These are phyloP conservation scores for Leccinum rimulosum DNA, from an alignment of 768 basidiomycete species.

Conservation along the genomic window DNA sequence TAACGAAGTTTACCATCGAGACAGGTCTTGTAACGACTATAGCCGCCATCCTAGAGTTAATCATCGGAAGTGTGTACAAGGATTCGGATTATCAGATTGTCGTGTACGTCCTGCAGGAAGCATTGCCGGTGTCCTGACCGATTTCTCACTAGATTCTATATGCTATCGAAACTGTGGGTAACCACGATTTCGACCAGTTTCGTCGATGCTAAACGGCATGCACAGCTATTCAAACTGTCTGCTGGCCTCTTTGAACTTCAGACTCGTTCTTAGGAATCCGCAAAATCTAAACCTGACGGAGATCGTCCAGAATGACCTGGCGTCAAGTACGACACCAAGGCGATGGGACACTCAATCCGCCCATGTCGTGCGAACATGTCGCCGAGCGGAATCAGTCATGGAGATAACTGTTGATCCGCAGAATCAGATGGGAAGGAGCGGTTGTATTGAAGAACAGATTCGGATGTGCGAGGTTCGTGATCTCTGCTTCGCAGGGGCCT, in stretches of 20 bases:
- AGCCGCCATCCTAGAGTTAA: slow-evolving; percentile 8
- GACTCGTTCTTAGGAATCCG: background rate
- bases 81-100: slow-evolving; percentile 3
- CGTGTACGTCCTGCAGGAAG: background rate
- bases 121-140: background rate
- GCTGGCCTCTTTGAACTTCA: slow-evolving; percentile 7
- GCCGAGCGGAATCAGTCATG: background rate
- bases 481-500: background rate
- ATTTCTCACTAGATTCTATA: background rate
- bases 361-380: background rate
- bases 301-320: background rate
- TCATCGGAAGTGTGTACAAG: background rate
- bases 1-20: slow-evolving; percentile 15
- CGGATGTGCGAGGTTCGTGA: too few relatives aligned
- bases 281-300: background rate
- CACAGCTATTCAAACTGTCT: slow-evolving; percentile 13
- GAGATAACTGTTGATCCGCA: background rate
- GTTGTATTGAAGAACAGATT: too few relatives aligned
- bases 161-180: slow-evolving; percentile 6
- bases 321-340: background rate
- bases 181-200: too few relatives aligned
- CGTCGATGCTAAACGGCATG: background rate
- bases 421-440: background rate
- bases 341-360: background rate
- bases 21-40: slow-evolving; percentile 15